A percentile compares a stretch with the other conserved stretches of the same genome.
These are phyloP conservation scores for Fusarium odoratissimum DNA, from an alignment of 2,329 filamentous ascomycete genomes.

Conservation along the genomic window DNA sequence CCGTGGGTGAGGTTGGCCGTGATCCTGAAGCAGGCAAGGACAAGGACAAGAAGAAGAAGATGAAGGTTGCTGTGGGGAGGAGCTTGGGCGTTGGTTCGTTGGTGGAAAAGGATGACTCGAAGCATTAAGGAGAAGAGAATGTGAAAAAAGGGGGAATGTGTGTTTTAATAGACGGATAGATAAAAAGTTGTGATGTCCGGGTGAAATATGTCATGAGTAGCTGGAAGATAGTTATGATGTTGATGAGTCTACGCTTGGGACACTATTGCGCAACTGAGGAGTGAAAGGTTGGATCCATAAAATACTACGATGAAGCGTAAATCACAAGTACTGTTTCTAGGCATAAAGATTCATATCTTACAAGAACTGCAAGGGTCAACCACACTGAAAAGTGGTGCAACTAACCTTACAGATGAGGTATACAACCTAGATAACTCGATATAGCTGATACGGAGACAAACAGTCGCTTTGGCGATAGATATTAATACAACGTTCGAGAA, in stretches of 20 bases:
- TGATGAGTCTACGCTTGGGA: neutral
- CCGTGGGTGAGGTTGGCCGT: slow-evolving; percentile 73
- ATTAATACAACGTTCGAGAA: neutral
- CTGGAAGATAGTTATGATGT: neutral
- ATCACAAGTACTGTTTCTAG: neutral
- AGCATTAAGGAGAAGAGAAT: slow-evolving; percentile 29
- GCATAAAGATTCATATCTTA: accelerated
- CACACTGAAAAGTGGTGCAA: neutral
- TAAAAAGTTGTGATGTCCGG: slow-evolving; percentile 29
- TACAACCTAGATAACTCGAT: neutral
- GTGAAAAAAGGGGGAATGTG: neutral
- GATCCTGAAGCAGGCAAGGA: slow-evolving; percentile 54
- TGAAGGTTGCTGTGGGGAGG: slow-evolving; percentile 87
- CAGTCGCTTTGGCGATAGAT: neutral
- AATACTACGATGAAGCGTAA: neutral
- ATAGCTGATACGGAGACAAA: neutral
- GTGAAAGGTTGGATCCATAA: neutral
- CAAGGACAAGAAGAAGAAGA: slow-evolving; percentile 62
- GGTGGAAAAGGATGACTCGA: slow-evolving; percentile 75
- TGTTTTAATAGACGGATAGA: slow-evolving; percentile 45
- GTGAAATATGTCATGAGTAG: slow-evolving; percentile 27
- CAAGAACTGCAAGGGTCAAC: neutral
- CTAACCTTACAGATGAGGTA: neutral
- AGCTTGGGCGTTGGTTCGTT: slow-evolving; percentile 81
- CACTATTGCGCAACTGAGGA: neutral